A percentile compares a stretch with the other conserved stretches of the same genome.
phyloP scores from a whole-genome alignment of 2,329 filamentous ascomycete species.

The Colletotrichum sp. region DNA sequence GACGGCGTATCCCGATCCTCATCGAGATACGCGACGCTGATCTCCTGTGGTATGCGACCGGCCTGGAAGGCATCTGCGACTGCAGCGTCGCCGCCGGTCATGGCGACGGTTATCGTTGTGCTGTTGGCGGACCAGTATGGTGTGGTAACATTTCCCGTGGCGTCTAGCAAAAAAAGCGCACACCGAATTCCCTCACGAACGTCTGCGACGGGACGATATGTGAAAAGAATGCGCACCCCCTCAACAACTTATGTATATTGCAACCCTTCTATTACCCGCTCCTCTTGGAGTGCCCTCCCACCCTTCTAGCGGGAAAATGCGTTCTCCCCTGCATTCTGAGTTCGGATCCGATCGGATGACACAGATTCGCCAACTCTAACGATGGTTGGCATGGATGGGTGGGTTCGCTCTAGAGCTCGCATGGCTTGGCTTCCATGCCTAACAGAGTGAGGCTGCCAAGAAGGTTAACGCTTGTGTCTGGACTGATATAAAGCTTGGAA shows the following conservation, averaged over 20 bases:
- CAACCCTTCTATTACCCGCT: neutral
- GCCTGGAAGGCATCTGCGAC: slow-evolving; percentile 35
- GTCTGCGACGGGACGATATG: neutral
- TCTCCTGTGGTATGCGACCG: slow-evolving; percentile 37
- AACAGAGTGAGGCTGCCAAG: slow-evolving; percentile 16
- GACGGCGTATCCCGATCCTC: slow-evolving; percentile 40
- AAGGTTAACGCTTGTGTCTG: slow-evolving; percentile 18
- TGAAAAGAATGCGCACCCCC: neutral
- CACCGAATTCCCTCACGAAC: neutral
- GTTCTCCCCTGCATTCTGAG: neutral
- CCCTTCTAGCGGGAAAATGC: neutral
- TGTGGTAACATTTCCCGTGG: neutral
- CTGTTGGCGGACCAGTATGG: neutral
- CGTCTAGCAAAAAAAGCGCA: neutral
- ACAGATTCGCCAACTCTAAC: slow-evolving; percentile 20
- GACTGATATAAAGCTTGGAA: slow-evolving; percentile 3
- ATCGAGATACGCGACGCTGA: slow-evolving; percentile 39
- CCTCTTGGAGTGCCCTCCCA: neutral
- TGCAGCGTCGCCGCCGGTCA: slow-evolving; percentile 16
- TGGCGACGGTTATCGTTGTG: neutral
- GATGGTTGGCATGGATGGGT: neutral
- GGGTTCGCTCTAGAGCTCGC: neutral
- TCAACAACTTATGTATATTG: slow-evolving; percentile 2
- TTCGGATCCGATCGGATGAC: slow-evolving; percentile 18
- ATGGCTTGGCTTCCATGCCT: neutral